Evolutionary conservation across 352 stramenopile species (phyloP), one percentile per base, ranked within the genome.

Genomic region (Thraustochytrium striatum): DNA sequence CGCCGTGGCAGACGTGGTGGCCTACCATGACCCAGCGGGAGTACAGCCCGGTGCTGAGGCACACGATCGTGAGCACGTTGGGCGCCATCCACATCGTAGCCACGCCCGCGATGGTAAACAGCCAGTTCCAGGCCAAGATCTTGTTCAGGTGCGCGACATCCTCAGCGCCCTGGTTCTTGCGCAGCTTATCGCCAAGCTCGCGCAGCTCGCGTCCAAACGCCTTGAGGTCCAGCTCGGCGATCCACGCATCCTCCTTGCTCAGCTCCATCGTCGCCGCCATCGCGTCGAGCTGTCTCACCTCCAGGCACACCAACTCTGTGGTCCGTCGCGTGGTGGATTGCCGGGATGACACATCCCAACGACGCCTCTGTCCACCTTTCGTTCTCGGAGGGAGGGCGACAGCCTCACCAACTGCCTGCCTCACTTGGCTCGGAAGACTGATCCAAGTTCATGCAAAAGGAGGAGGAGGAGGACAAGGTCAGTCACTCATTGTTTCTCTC

Each of bases 141-240:
- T 92, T 92, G 36, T 91, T 85, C 3, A 92, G 83, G 81, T 92
- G 88, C 58, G 78, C 79, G 43, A 91, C 87, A 81, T 92, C 87
- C 0, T 81, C 87, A 8, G 82, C 53, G 52, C 87, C 87, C 81
- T 91, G 86, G 41, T 88, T 78, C 33, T 81, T 69, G 62, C 88
- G 82, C 8, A 91, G 82, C 59, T 87, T 78, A 28, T 90, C 86
- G 13, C 88, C 88, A 19, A 92, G 83, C 13, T 81, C 83, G 41
- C 81, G 83, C 39, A 91, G 85, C 70, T 92, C 88, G 8, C 78
- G 59, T 0, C 83, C 82, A 81, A 92, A 92, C 1, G 61, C 80
- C 44, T 87, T 81, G 65, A 90, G 83, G 69, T 92, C 87, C 36
- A 91, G 87, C n/a, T 85, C 84, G 33, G 78, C 73, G 33, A 92